Evolutionary conservation across 345 rosid species (phyloP), one percentile per base, ranked within the genome.

Genomic region (Moricandia moricandioides): DNA sequence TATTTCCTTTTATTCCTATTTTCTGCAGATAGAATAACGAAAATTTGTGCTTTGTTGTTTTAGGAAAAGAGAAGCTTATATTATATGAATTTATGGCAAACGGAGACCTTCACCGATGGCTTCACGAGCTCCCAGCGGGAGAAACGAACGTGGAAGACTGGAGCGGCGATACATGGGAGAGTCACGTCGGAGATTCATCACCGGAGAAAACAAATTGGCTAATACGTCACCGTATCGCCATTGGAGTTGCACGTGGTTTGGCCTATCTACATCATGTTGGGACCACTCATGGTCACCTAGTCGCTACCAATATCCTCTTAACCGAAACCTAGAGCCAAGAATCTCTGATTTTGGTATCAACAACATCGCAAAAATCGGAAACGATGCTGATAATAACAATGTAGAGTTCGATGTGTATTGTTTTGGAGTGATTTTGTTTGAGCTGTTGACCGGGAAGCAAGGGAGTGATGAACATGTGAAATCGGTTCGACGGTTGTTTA

Each of bases 81-180:
- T 40, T 94, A 60, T 85, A 86, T 74, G 98, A 94, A 54, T 94
- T 88, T 69, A 87, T 94, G 97, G 78, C 91, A 10, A 90, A 85
- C 65, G 98, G 98, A 21, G 96, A 94, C 74, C 85, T 94, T 47
- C 87, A 87, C 84, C 86, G 87, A 16, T 94, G 97, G 97, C 89
- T 94, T 18, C 92, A 94, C 83, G 98, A 94, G 83, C 96, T 94
- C 10, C 98, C 97, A 0, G 70, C 91, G 0, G 93, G 97, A 33
- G 80, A 81, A 54, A 78, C 92, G 45, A 85, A 91, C 86, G 93
- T 90, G 64, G 98, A 94, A 77, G 97, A 94, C 69, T 94, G 98
- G 98, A 90, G 91, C 73, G 75, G 82, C 1, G 98, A 94, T 89
- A 90, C 97, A 61, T 94, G 98, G 98, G 96, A 91, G 76, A 82